Base-by-base conservation (phyloP, 768 basidiomycete species). In the Rhodotorula diobovata region DNA sequence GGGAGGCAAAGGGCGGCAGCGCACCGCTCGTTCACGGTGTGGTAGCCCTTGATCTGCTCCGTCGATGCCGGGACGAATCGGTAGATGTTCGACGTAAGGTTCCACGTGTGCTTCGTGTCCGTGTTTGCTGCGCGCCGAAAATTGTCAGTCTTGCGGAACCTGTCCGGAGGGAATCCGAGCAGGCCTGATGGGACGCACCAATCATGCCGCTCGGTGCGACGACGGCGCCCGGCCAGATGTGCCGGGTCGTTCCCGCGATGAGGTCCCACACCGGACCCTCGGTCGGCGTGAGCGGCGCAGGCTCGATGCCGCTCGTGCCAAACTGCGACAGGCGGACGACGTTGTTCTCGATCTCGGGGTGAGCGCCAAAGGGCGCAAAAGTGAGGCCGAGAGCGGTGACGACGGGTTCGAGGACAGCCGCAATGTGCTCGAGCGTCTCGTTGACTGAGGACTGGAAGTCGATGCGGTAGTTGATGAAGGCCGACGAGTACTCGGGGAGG, bases 51-150 rank as follows among this genome's bases (percentile, higher is more conserved):
- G 37, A 54, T 54, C 25, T 70, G 48, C 32, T 56, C 48, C n/a
- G 63, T 23, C 0, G 39, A 34, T 12, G 53, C 64, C 0, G 82
- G 82, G 1, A 79, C 77, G 72, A 81, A 81, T 39, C 82, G 74
- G 66, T 81, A 82, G 57, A 82, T 76, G 68, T 80, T 78, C 5
- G 41, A 34, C 0, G 81, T 80, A 6, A 80, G 50, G 57, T 79
- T 77, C 81, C 81, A 81, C 28, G 45, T 35, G 46, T 50, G 34
- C 48, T 71, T 70, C 14, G 67, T 75, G 54, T 72, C 74, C 1
- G 74, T 71, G 61, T 71, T 71, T 18, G 61, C 74, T 50, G 48
- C 25, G 15, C 7, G 45, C 20, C 45, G 20, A 46, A 21, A 20
- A 23, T 8, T 18, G 45, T 46, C 45, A 46, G 45, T 23, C 23